Evolutionary conservation across 1,284 basidiomycete species (phyloP).

Genomic region (Volvariella volvacea): DNA sequence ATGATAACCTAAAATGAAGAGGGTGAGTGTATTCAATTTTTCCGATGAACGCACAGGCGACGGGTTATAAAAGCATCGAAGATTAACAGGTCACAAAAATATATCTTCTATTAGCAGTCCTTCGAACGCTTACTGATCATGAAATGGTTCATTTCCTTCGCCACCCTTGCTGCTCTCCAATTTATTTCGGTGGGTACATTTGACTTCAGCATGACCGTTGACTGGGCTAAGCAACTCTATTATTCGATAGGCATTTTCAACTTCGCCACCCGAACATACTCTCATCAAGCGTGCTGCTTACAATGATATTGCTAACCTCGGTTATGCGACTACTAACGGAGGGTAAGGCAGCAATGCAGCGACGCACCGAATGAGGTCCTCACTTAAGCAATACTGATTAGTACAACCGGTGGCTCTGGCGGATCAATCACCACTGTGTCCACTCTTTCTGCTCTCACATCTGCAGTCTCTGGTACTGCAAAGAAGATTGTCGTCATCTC

Average conservation of each 20-base stretch:
- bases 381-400: slow-evolving; percentile 11
- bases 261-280: slow-evolving; percentile 18
- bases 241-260: background rate
- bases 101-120: too few species aligned
- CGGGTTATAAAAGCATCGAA: too few species aligned
- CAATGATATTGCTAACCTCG: slow-evolving; percentile 33
- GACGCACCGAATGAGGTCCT: background rate
- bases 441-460: slow-evolving; percentile 32
- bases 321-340: slow-evolving; percentile 32
- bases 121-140: too few species aligned
- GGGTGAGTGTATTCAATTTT: too few species aligned
- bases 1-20: too few species aligned
- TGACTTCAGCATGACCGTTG: too few species aligned
- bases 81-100: too few species aligned
- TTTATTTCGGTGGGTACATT: slow-evolving; percentile 22
- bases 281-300: slow-evolving; percentile 26
- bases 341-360: slow-evolving; percentile 21
- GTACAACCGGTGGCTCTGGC: slow-evolving; percentile 38
- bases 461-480: slow-evolving; percentile 34
- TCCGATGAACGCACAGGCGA: too few species aligned
- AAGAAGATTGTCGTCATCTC: slow-evolving; percentile 41
- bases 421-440: slow-evolving; percentile 37
- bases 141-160: slow-evolving; percentile 24
- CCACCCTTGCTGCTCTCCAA: slow-evolving; percentile 22
- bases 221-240: too few species aligned